Base-by-base conservation (phyloP, 441 rosid genomes). In the Populus hybrid region DNA sequence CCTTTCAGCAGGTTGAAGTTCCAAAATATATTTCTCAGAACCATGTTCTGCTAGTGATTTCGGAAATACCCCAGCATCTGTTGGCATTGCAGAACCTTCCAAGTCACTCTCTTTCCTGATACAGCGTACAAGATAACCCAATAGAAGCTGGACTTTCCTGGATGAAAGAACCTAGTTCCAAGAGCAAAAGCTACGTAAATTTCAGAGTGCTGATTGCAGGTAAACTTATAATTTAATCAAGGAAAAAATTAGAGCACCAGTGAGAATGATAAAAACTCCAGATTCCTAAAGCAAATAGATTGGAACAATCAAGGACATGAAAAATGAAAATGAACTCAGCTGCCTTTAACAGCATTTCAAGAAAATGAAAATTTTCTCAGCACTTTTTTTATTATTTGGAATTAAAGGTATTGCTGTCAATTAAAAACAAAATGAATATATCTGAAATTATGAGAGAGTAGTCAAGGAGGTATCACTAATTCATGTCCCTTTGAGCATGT, bases 111-210 rank as follows among this genome's bases (percentile, higher is more conserved):
- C 84, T 83, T 74, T 89, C 76, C 73, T 81, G 78, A 92, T 87
- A 81, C 86, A 83, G 72, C 89, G 85, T 67, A 93, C 99, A 78
- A 90, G 88, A 86, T 91, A 95, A 57, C 99, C 99, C 81, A 93
- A 86, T 34, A 92, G 84, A 72, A 95, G 90, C 76, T 95, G 84
- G 34, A 95, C 98, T 78, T 92, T 93, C 84, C 99, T 86, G 67
- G 98, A 88, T 16, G 81, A 82, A 75, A 95, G 98, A 79, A 95
- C 97, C 99, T 95, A 76, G 79, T 66, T 79, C 75, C 77, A 82
- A 78, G 69, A 77, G 67, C 71, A 85, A 67, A 74, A 74, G 74
- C 20, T 42, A 72, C 11, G 63, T 36, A 74, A 72, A 18, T 63
- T 40, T 74, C 69, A 74, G 42, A 64, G 46, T 14, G 10, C 18